Base-by-base conservation (phyloP, 179 eudicot genomes). In the Silene vulgaris region DNA sequence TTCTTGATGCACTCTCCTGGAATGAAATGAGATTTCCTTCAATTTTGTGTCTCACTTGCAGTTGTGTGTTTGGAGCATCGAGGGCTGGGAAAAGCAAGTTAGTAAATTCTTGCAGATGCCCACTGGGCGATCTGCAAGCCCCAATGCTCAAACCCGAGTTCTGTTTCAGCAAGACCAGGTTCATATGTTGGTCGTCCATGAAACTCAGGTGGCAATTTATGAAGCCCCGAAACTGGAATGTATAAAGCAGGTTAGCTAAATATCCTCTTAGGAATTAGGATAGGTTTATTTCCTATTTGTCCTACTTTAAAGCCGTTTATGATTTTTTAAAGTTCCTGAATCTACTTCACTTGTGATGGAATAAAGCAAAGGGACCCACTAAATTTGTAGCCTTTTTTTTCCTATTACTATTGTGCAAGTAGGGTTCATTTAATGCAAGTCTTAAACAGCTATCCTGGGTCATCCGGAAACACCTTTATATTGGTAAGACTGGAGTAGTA, bases 101-200 rank as follows among this genome's bases (percentile, higher is more conserved):
- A 74, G 80, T 29, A 85, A 75, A 73, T 80, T 73, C 75, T 80
- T 80, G 80, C 82, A 82, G 72, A 75, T 85, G 19, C 85, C 84
- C 12, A 69, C 74, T 57, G 84, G 78, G 48, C 74, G 80, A 74
- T 5, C 70, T 28, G 43, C 78, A 73, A 78, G 73, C 21, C 76
- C 80, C 62, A 60, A 63, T 19, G 77, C 78, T 35, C 85, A 78
- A 56, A 78, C 85, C 26, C 77, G 80, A 11, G 82, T 85, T 73
- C 85, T 80, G n/a, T 85, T 85, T 62, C 80, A 85, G 40, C 84
- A 80, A 68, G 82, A 82, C 76, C 84, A 85, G 75, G 72, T 62
- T 17, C 84, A 82, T 79, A 23, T 85, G 32, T 82, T 85, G 64
- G 84, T 30, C 19, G 78, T 85, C 43, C 84, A 82, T 75, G 85